These are phyloP conservation scores for Mercurialis annua DNA, from an alignment of 345 rosid genomes.

Conservation along the genomic window DNA sequence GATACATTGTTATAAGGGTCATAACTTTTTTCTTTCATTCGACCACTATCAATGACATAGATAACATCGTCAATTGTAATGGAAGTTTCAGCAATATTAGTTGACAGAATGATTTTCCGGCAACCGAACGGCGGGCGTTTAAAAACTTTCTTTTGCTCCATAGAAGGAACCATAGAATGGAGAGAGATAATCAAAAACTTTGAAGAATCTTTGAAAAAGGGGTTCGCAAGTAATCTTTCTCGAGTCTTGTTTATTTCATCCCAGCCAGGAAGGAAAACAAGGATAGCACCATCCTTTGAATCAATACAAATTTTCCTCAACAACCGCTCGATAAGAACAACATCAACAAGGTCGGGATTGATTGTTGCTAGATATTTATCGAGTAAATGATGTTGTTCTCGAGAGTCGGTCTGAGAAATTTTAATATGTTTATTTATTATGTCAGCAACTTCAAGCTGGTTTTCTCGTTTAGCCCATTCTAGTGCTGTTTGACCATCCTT, in stretches of 20 bases:
- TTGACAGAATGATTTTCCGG: constrained; percentile 83
- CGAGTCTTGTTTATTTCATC: constrained; percentile 75
- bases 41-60: constrained; percentile 91
- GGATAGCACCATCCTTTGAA: constrained; percentile 81
- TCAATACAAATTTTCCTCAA: constrained; percentile 65
- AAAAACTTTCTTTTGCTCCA: constrained; percentile 83
- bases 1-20: constrained; percentile 88
- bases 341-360: constrained; percentile 66
- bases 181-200: constrained; percentile 70
- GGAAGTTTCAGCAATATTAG: constrained; percentile 93
- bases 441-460: constrained; percentile 66
- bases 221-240: constrained; percentile 56
- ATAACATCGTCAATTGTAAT: constrained; percentile 93
- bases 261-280: constrained; percentile 98
- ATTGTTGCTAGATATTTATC: constrained; percentile 60
- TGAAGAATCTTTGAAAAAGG: constrained; percentile 50
- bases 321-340: constrained; percentile 68
- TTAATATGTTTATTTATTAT: constrained; percentile 49
- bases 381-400: constrained; percentile 47
- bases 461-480: constrained; percentile 60
- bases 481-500: constrained; percentile 65
- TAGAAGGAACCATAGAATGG: constrained; percentile 89
- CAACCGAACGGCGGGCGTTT: constrained; percentile 68
- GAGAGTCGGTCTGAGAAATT: constrained; percentile 32
- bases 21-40: constrained; percentile 95